These are phyloP conservation scores for Apiospora sp. DNA, from an alignment of 2,329 filamentous ascomycete species.

Conservation along the genomic window DNA sequence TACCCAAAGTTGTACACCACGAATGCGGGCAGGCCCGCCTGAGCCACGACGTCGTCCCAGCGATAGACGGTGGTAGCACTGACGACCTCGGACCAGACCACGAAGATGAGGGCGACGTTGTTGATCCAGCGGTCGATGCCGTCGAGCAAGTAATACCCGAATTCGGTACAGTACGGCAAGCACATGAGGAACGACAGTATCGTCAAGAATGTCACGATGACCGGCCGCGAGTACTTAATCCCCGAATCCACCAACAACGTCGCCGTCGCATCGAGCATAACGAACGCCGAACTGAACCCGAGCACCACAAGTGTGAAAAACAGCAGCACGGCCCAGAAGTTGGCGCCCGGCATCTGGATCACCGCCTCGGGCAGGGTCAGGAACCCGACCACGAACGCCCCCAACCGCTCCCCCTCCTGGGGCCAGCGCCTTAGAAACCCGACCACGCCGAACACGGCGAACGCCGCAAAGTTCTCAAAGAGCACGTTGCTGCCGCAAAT, in stretches of 20 bases:
- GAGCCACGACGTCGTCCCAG: conserved; percentile 55
- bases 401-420: conserved; percentile 50
- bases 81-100: conserved; percentile 61
- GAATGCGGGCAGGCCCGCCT: conserved; percentile 54
- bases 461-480: conserved; percentile 62
- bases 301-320: conserved; percentile 67
- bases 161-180: conserved; percentile 64
- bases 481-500: conserved; percentile 63
- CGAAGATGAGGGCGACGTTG: conserved; percentile 61
- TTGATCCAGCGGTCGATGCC: conserved; percentile 65
- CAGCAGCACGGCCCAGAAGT: conserved; percentile 65
- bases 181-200: conserved; percentile 61
- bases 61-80: conserved; percentile 61
- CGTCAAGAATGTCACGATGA: conserved; percentile 58
- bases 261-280: conserved; percentile 64
- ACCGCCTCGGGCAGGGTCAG: conserved; percentile 65
- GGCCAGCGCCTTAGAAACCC: conserved; percentile 52
- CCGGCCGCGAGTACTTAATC: conserved; percentile 52
- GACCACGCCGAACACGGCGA: conserved; percentile 62
- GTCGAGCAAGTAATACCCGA: conserved; percentile 63
- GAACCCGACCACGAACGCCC: conserved; percentile 65
- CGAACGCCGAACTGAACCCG: conserved; percentile 65
- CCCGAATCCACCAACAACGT: conserved; percentile 62
- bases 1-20: conserved; percentile 58
- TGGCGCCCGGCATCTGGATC: conserved; percentile 61